Conservation (phyloP, 495 filamentous ascomycete genomes). For the Evansstolkia leycettana region DNA sequence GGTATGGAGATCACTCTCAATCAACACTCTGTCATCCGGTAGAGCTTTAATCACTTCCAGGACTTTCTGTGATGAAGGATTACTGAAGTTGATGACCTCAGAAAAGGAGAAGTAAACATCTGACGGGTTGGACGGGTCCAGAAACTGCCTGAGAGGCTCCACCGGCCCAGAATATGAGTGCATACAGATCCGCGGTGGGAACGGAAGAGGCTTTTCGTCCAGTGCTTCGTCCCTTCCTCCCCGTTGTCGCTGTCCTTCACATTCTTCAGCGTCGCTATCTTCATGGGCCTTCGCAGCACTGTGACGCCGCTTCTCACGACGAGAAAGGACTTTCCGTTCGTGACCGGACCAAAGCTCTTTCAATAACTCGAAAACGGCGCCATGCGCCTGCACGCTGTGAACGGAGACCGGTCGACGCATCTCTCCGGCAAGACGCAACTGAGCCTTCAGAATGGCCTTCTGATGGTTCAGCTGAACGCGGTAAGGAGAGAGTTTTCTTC, state of each 20-base stretch:
- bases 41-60: conserved; percentile 57
- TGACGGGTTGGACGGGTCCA: conserved; percentile 60
- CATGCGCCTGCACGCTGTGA: conserved; percentile 88
- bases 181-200: conserved; percentile 82
- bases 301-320: conserved; percentile 40
- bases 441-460: conserved; percentile 57
- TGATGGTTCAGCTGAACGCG: conserved; percentile 73
- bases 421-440: conserved; percentile 77
- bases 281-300: conserved; percentile 21
- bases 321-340: conserved; percentile 56
- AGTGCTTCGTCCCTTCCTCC: conserved; percentile 18
- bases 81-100: conserved; percentile 64
- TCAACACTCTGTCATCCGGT: conserved; percentile 65
- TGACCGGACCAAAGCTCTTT: conserved; percentile 70
- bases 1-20: conserved; percentile 83
- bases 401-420: conserved; percentile 71
- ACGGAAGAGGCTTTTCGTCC: conserved; percentile 39
- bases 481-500: conserved; percentile 58
- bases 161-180: conserved; percentile 85
- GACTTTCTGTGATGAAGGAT: conserved; percentile 37
- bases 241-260: conserved; percentile 10
- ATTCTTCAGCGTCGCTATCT: conserved; percentile 22
- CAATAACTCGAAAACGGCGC: conserved; percentile 63
- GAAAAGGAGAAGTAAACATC: conserved; percentile 86
- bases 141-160: conserved; percentile 65